These are phyloP conservation scores for Saccharomycopsis javanensis DNA, from an alignment of 805 yeast species.

Conservation along the genomic window DNA sequence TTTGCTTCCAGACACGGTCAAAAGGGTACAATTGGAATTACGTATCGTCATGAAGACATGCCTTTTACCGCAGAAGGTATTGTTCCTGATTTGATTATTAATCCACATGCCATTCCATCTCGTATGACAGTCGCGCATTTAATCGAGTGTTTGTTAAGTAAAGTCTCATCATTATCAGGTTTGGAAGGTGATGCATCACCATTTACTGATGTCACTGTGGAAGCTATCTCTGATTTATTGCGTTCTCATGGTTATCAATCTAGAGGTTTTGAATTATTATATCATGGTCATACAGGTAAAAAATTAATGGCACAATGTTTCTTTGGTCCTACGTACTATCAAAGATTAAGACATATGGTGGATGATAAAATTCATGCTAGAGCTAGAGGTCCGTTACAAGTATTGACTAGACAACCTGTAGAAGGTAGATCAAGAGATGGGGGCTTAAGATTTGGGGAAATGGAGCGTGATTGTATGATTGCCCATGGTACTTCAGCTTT, in stretches of 20 bases:
- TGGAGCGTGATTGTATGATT: constrained; percentile 99
- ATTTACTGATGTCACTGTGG: constrained; percentile 96
- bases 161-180: constrained; percentile 91
- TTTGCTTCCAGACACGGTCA: constrained; percentile 99
- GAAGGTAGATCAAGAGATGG: constrained; percentile 99
- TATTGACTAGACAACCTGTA: constrained; percentile 94
- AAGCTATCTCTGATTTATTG: constrained; percentile 83
- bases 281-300: constrained; percentile 97
- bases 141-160: constrained; percentile 93
- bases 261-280: constrained; percentile 97
- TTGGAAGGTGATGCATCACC: constrained; percentile 99
- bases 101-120: constrained; percentile 99
- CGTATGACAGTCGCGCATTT: constrained; percentile 99
- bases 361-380: constrained; percentile 98
- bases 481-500: constrained; percentile 99
- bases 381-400: constrained; percentile 98
- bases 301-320: constrained; percentile 96
- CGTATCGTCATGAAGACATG: constrained; percentile 98
- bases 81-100: constrained; percentile 94
- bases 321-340: constrained; percentile 99
- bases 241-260: constrained; percentile 96
- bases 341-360: constrained; percentile 97
- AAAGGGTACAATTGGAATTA: constrained; percentile 99
- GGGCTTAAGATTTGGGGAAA: constrained; percentile 98
- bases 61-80: constrained; percentile 93